Base-by-base conservation (phyloP, 2,329 filamentous ascomycete species). In the Cadophora sp. region DNA sequence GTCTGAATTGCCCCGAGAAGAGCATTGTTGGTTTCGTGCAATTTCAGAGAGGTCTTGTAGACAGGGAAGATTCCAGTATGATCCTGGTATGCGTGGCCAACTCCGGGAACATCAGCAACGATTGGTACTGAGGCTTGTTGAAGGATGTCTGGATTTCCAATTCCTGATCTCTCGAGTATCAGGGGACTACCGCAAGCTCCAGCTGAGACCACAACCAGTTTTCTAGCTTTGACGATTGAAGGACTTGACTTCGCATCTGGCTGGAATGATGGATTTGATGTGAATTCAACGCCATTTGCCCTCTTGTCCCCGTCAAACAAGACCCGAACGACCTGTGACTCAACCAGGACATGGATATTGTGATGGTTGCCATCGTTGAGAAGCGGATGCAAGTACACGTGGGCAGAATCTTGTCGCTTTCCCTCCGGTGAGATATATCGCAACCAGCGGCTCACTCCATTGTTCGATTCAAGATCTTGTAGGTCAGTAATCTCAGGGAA, bases 141-240 rank as follows among this genome's bases (percentile, higher is more conserved):
- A 1, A 89, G 81, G 3, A 87, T 72, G 0, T 81, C 77, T 1
- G 80, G 76, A 48, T 80, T 77, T 19, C 86, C 87, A 1, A 91
- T 70, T 6, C 89, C 88, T 0, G 88, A 91, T 29, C 88, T 79
- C 74, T 91, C 86, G 0, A 91, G 82, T 0, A 91, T 80, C 34
- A 68, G 62, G n/a, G 72, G 69, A 34, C 69, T 75, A 9, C 77
- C 79, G 3, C 66, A 71, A 16, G 75, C 74, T 50, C 73, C 75
- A 26, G 74, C 74, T n/a, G 81, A 79, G 11, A 82, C 75, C 3
- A 84, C 77, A 11, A 89, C 85, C 37, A 87, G 76, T 77, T 85
- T 87, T 7, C 81, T 79, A 5, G 87, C 86, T 22, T 40, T 64
- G 14, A 64, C 9, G 8, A 55, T 19, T 12, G 5, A 22, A 6